Base-by-base conservation (phyloP, 768 basidiomycete genomes). In the Cyclocybe cylindracea region DNA sequence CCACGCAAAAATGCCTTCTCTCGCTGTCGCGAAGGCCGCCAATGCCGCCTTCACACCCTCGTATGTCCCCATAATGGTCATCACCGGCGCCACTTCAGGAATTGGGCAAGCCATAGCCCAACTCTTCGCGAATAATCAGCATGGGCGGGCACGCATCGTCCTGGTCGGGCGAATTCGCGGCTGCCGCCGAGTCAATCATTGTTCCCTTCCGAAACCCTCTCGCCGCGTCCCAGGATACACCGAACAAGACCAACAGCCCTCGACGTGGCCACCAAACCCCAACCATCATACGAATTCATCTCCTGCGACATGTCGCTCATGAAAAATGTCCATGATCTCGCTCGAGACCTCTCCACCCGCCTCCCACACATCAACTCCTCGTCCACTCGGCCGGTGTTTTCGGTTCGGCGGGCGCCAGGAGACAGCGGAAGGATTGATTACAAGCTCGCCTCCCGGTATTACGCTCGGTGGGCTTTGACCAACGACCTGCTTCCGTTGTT, bases 71-170 rank as follows among this genome's bases (percentile, higher is more conserved):
- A 59, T 66, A 4, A 59, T 60, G 14, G 51, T 68, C 39, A 57
- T 70, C 39, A 56, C 64, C 1, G 66, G 68, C 11, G 67, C 59
- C 3, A 68, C 68, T 0, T 63, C 63, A 10, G 67, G 67, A 9
- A 65, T 70, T n/a, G 76, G 75, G 9, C 60, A 67, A 34, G 69
- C 63, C 24, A 68, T 70, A 44, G 66, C 73, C 2, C 55, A 69
- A 43, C 60, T 66, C 7, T 69, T 78, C 51, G 70, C 74, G 4
- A 60, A 59, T 13, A 63, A 72, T 57, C 67, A 73, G 7, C 62
- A 71, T n/a, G 75, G 77, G 38, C 69, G 72, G 51, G 65, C 70
- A 10, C 74, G 76, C 53, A 71, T 77, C 59, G 62, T 78, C 45
- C 54, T 78, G 41, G 59, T 72, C 39, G 77, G 73, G 1, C 71